Conservation (phyloP, 2,329 filamentous ascomycete species). For the Penicillium hordei region DNA sequence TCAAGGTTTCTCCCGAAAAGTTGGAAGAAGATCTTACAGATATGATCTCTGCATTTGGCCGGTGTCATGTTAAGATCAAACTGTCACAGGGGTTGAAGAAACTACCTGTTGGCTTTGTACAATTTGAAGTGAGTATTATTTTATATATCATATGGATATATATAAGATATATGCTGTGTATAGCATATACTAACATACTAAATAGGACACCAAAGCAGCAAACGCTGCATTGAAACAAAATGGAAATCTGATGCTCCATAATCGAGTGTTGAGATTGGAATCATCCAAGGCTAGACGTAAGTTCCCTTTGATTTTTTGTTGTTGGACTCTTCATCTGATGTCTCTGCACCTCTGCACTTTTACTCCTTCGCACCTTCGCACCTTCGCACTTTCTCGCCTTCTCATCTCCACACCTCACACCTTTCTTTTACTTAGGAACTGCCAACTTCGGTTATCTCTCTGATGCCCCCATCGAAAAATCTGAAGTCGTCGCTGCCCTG, state of each 20-base stretch:
- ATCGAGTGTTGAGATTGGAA: conserved; percentile 3
- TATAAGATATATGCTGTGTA: background rate
- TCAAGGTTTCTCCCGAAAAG: conserved; percentile 26
- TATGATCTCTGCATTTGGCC: conserved; percentile 33
- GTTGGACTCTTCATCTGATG: background rate
- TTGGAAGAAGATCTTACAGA: conserved; percentile 31
- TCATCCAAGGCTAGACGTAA: background rate
- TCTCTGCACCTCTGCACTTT: background rate
- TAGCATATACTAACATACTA: background rate
- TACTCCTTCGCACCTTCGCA: background rate
- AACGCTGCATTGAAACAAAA: conserved; percentile 13
- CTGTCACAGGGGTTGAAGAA: conserved; percentile 27
- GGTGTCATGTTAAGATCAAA: conserved; percentile 40
- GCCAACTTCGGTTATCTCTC: background rate
- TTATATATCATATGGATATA: background rate
- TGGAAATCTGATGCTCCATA: background rate
- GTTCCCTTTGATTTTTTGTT: background rate
- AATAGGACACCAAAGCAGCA: background rate
- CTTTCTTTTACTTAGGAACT: background rate
- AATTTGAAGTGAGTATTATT: conserved; percentile 35
- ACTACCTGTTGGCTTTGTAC: conserved; percentile 40
- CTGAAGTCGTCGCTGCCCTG: conserved; percentile 29
- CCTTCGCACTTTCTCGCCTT: background rate
- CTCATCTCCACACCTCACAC: background rate
- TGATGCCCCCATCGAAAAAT: background rate